These are phyloP conservation scores for Mortierella alpina DNA, from an alignment of 192 early-diverging fungal species.

Conservation along the genomic window DNA sequence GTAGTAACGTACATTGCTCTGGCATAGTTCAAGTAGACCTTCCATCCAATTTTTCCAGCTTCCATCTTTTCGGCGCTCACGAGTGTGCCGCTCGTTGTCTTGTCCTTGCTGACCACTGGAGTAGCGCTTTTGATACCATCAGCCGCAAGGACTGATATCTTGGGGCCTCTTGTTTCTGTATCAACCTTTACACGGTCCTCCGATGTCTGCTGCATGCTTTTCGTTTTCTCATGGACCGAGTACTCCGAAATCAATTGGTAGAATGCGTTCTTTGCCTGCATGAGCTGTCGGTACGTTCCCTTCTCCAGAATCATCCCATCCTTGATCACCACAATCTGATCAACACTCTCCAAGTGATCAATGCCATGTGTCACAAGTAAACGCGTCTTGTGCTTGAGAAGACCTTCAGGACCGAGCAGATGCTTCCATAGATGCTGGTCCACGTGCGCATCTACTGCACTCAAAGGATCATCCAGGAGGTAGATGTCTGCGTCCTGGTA, in stretches of 20 bases:
- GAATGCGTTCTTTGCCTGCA: conserved; percentile 67
- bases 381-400: conserved; percentile 82
- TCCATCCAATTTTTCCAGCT: conserved; percentile 80
- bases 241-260: conserved; percentile 79
- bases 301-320: conserved; percentile 76
- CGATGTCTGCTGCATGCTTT: neutral
- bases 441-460: conserved; percentile 73
- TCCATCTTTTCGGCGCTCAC: conserved; percentile 84
- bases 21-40: conserved; percentile 82
- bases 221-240: conserved; percentile 59
- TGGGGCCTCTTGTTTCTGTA: neutral
- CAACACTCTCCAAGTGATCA: conserved; percentile 73
- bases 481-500: conserved; percentile 85
- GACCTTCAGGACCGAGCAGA: conserved; percentile 84
- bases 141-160: neutral
- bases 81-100: conserved; percentile 51
- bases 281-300: conserved; percentile 76
- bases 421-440: conserved; percentile 82
- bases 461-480: conserved; percentile 64
- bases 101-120: neutral
- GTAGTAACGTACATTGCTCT: conserved; percentile 69
- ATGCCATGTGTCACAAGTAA: conserved; percentile 87
- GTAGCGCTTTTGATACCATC: neutral
- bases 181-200: conserved; percentile 32
- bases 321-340: conserved; percentile 76